Evolutionary conservation across 495 filamentous ascomycete species (phyloP).

Genomic region (Penicillium bovifimosum): DNA sequence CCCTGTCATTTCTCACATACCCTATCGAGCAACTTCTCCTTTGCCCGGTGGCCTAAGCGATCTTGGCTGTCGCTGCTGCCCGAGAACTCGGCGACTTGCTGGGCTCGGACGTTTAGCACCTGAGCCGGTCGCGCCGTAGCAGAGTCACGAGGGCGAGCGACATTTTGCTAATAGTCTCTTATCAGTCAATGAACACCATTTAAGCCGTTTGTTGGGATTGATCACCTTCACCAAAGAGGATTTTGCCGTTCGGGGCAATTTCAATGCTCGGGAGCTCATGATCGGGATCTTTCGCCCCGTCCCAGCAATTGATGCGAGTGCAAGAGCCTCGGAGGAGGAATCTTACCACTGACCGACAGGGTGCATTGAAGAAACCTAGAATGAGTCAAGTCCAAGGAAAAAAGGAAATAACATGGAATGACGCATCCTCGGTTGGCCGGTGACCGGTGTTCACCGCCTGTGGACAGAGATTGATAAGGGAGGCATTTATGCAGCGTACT

Average conservation of each 20-base stretch:
- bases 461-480: slow-evolving; percentile 11
- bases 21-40: slow-evolving; percentile 44
- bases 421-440: slow-evolving; percentile 24
- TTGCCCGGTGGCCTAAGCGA: slow-evolving; percentile 41
- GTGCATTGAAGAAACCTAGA: not conserved
- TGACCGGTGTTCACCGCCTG: slow-evolving; percentile 25
- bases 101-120: slow-evolving; percentile 18
- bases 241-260: slow-evolving; percentile 30
- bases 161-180: slow-evolving; percentile 17
- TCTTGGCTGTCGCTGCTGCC: slow-evolving; percentile 27
- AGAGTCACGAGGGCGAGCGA: slow-evolving; percentile 14
- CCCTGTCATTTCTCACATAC: slow-evolving; percentile 18
- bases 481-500: slow-evolving; percentile 3
- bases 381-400: slow-evolving; percentile 10
- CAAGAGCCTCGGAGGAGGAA: not conserved
- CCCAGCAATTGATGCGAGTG: slow-evolving; percentile 1
- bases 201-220: not conserved
- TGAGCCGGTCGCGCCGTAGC: slow-evolving; percentile 11
- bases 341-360: slow-evolving; percentile 1
- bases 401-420: slow-evolving; percentile 17
- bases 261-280: slow-evolving; percentile 37
- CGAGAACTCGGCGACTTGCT: slow-evolving; percentile 37
- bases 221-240: slow-evolving; percentile 29
- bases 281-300: not conserved
- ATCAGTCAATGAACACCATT: slow-evolving; percentile 8